A percentile compares a stretch with the other conserved stretches of the same genome.
Evolutionary conservation across 441 rosid species (phyloP).

Genomic region (Theobroma grandiflorum): DNA sequence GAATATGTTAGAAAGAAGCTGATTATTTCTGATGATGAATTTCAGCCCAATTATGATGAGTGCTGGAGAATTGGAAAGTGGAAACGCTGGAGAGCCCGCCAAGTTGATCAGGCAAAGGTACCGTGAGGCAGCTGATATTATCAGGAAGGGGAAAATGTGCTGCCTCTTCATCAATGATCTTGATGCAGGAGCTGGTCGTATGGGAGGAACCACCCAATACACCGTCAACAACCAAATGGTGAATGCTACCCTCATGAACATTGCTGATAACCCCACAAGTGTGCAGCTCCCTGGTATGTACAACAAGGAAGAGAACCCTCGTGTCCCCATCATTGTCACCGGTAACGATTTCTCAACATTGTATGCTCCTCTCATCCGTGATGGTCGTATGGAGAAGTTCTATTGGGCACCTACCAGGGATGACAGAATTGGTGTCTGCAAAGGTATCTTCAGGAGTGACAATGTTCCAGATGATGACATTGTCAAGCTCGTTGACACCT

Average conservation of each 20-base stretch:
- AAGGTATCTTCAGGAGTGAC: slow-evolving; percentile 81
- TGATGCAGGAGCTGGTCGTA: slow-evolving; percentile 95
- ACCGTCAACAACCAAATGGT: slow-evolving; percentile 99
- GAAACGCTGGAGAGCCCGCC: slow-evolving; percentile 97
- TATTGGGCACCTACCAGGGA: slow-evolving; percentile 99
- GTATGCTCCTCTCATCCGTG: slow-evolving; percentile 95
- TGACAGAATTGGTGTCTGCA: slow-evolving; percentile 93
- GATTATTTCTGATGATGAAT: background rate
- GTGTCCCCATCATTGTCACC: slow-evolving; percentile 88
- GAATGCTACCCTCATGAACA: slow-evolving; percentile 98
- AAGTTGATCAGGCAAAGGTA: slow-evolving; percentile 97
- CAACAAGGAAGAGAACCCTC: slow-evolving; percentile 92
- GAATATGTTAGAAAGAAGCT: background rate
- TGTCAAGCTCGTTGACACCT: slow-evolving; percentile 79
- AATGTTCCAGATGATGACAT: slow-evolving; percentile 55
- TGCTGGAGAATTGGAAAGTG: slow-evolving; percentile 98
- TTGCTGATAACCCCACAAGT: slow-evolving; percentile 89
- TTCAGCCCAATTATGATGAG: slow-evolving; percentile 99
- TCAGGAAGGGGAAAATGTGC: slow-evolving; percentile 98
- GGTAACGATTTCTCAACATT: slow-evolving; percentile 98
- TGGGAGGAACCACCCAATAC: slow-evolving; percentile 98
- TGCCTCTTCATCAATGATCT: slow-evolving; percentile 97
- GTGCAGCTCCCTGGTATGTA: slow-evolving; percentile 99
- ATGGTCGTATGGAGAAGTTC: slow-evolving; percentile 98
- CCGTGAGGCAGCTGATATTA: slow-evolving; percentile 96